phyloP scores from a whole-genome alignment of 2,329 filamentous ascomycete species.

The Leptodontidium sp. region DNA sequence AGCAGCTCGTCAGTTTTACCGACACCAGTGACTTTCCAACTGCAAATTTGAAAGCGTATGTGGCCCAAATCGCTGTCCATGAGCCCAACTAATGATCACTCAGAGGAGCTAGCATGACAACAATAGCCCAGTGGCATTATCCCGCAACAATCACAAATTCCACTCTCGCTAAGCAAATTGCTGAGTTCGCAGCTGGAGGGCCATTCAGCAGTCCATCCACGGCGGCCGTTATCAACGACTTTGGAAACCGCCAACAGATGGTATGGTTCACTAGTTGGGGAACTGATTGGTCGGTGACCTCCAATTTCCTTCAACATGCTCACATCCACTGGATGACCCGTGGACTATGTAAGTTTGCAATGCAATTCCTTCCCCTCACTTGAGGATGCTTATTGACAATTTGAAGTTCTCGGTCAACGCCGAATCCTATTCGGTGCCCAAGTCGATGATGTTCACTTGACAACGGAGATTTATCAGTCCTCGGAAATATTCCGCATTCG shows the following conservation, averaged over 20 bases:
- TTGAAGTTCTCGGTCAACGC: constrained; percentile 35
- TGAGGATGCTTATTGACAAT: constrained; percentile 48
- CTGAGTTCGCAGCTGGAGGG: constrained; percentile 56
- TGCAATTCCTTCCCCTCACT: not conserved
- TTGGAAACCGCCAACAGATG: constrained; percentile 65
- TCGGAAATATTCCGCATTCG: constrained; percentile 44
- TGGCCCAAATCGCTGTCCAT: not conserved
- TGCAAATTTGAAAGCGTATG: constrained; percentile 54
- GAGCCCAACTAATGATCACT: not conserved
- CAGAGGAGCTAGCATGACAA: constrained; percentile 54
- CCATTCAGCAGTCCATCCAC: constrained; percentile 48
- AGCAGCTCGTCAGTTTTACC: constrained; percentile 58
- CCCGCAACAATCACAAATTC: constrained; percentile 62
- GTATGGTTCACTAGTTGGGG: constrained; percentile 62
- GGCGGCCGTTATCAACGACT: constrained; percentile 68
- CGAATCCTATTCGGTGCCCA: constrained; percentile 38
- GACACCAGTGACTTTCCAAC: constrained; percentile 62
- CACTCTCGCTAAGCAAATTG: constrained; percentile 60
- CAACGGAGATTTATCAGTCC: constrained; percentile 12
- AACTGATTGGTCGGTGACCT: constrained; percentile 55
- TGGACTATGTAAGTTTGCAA: constrained; percentile 53
- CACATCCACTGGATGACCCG: constrained; percentile 70
- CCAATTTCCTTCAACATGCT: constrained; percentile 65
- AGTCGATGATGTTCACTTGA: constrained; percentile 24
- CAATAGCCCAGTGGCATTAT: constrained; percentile 63